Base-by-base conservation (phyloP, 2,329 filamentous ascomycete species). In the Lecanosticta acicola region DNA sequence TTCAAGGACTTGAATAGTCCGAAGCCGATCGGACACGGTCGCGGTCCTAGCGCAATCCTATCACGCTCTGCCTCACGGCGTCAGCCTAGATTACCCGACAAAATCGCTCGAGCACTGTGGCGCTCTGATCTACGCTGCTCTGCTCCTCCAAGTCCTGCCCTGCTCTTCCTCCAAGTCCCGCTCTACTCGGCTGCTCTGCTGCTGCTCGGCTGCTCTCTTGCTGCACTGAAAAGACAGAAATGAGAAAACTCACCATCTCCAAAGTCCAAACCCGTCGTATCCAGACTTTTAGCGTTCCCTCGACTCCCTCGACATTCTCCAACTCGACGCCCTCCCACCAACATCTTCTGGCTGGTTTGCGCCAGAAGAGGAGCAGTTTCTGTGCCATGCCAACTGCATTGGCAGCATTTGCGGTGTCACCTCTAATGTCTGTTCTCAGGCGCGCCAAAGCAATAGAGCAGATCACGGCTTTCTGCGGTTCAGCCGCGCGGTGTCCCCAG, bases 301-400 rank as follows among this genome's bases (percentile, higher is more conserved):
- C 81, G 5, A 97, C 85, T 11, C 93, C 93, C 41, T 94, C 88
- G 10, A 98, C 86, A 55, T 87, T 77, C 14, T 93, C 81, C 36
- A 98, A 75, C 66, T 97, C 90, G 32, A 98, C 85, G 18, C 93
- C 93, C 67, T 98, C 93, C 93, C 93, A 98, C 93, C 93, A 98
- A 74, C 93, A 98, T 66, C 93, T 80, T 50, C 93, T 77, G 11
- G 93, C 93, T 13, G 93, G 93, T 70, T 98, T 98, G 56, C 93
- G 81, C 93, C 93, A 98, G 74, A 98, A 98, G 3, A 98, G 77
- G 11, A 98, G 77, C 38, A 98, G 78, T 71, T 98, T 98, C 68
- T 98, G 93, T 10, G 93, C 93, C 93, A 98, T 98, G 42, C 91
- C 91, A 14, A 97, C 88, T 0, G 88, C 85, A 64, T 80, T 83